Evolutionary conservation across 2,329 filamentous ascomycete genomes (phyloP), one percentile per base, ranked within the genome.

Genomic region (Curvularia spicifera): DNA sequence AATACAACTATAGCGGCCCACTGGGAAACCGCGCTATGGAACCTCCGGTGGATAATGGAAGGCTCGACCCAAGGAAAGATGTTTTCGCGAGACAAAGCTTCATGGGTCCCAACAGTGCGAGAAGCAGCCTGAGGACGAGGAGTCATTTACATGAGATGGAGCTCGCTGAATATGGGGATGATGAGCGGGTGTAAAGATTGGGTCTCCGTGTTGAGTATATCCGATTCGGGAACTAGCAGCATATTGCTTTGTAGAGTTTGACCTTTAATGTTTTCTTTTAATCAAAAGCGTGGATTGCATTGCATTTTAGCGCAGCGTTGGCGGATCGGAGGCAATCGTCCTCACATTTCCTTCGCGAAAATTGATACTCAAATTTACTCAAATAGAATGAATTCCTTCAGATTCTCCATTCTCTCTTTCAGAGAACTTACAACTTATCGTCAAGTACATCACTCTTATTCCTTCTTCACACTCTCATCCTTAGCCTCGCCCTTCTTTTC

Each of bases 111-210:
- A 66, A 66, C 8, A 75, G 72, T 58, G 58, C 59, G 35, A 63
- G 65, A 47, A 73, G 69, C 53, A 74, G 72, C 57, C 47, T 69
- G 8, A 61, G 71, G 33, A 51, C 67, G 22, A 65, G 61, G 48
- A 74, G 71, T 50, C 65, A 71, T 63, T 52, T 74, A 43, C 66
- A 71, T 56, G 70, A 72, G 54, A 57, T 74, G 52, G 63, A 71
- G 54, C 22, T 68, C 57, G 68, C 65, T 3, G 69, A 73, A 42
- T 37, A 37, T 18, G 35, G 35, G 35, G 35, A 37, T 18, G 35
- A 37, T 9, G 35, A 37, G 15, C 35, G 15, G 13, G 35, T 37
- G 15, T 37, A 18, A 37, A 37, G 15, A 37, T 37, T 18, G 35
- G n/a, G 35, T 37, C 13, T 15, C 12, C 1, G 33, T 35, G 33